Base-by-base conservation (phyloP, 352 stramenopile genomes). In the Globisporangium lucens region DNA sequence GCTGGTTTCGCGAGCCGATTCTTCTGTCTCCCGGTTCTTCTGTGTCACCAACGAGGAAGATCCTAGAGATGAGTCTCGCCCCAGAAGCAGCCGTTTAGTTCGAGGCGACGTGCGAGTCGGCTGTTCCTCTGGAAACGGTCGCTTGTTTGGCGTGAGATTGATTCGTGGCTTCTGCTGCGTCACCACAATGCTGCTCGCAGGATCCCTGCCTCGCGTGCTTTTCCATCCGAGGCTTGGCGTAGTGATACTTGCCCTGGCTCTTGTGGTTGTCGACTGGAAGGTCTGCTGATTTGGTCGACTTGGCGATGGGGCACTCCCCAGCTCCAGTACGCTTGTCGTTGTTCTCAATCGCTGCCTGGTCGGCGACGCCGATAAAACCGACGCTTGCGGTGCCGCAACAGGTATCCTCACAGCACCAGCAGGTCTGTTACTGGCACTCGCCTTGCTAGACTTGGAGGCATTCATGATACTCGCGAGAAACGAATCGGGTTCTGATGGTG, bases 21-120 rank as follows among this genome's bases (percentile, higher is more conserved):
- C 13, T 7, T 9, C 27, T 12, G 24, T 58, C 13, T 58, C 52
- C 9, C 13, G 30, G 30, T 35, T 27, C 8, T 58, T 33, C 17
- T 13, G 30, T 38, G 27, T 24, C 27, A 17, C 33, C 10, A 13
- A 38, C 5, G 52, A 58, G n/a, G 27, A 49, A n/a, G 15, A 58
- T 38, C 24, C n/a, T 8, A 58, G 6, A 13, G 52, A 38, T 6
- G 27, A 58, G 6, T 33, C 52, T 5, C 12, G 13, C 10, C 15
- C 33, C 6, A 58, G 33, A 38, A 58, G 24, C 12, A 29, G 13
- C 24, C 22, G 51, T 20, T 29, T 38, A 2, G 60, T 20, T 33
- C 65, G 65, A 35, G 65, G 30, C 24, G 65, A 66, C 10, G 65
- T 57, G 10, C 58, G 65, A 2, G 49, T 56, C 36, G 65, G 57